Evolutionary conservation across 306 rosid genomes (phyloP).

Genomic region (Prunus fruticosa): DNA sequence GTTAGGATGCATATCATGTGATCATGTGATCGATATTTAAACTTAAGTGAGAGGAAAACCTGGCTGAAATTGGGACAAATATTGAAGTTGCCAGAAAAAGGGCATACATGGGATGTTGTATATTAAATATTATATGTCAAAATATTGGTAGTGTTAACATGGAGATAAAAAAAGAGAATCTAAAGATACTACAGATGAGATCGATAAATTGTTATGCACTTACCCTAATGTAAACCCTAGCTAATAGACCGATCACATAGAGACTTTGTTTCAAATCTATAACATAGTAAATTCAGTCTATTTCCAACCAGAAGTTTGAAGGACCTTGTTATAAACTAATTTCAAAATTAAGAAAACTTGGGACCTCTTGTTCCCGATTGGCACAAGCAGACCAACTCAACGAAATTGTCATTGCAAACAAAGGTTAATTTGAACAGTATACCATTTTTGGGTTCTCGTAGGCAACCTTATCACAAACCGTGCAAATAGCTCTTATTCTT

Average conservation of each 20-base stretch:
- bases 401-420: not conserved
- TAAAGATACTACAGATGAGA: not conserved
- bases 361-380: not conserved
- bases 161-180: not conserved
- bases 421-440: not conserved
- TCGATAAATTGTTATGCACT: not conserved
- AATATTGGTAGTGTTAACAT: not conserved
- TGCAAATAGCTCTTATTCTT: constrained; percentile 73
- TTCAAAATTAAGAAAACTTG: not conserved
- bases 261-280: not conserved
- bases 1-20: not conserved
- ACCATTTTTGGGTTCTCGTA: constrained; percentile 98
- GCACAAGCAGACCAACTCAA: not conserved
- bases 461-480: constrained; percentile 70
- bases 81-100: not conserved
- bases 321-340: not conserved
- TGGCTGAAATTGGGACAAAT: not conserved
- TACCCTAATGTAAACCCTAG: not conserved
- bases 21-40: no score
- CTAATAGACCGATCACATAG: not conserved
- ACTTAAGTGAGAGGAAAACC: not conserved
- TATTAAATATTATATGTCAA: no score
- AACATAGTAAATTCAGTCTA: not conserved
- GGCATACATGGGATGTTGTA: not conserved
- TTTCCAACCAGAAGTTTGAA: not conserved